Conservation (phyloP, 345 rosid genomes). For the Murraya koenigii region DNA sequence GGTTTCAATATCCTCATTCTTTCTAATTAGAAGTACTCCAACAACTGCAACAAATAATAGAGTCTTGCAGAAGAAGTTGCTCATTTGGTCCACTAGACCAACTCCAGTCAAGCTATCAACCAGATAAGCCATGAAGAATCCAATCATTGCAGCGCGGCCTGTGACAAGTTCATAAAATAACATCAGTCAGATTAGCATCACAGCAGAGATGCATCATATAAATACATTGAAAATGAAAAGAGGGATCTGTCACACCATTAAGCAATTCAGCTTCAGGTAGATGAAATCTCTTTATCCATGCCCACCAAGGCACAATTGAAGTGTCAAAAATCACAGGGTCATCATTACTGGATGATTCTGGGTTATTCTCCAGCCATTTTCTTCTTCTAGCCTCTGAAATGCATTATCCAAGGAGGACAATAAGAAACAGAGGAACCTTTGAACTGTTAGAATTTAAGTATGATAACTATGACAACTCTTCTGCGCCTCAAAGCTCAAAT, state of each 20-base stretch:
- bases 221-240: neutral
- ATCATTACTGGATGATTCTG: conserved; percentile 74
- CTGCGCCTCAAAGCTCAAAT: neutral
- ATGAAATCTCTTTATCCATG: conserved; percentile 90
- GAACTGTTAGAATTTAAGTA: neutral
- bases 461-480: neutral
- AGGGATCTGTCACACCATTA: conserved; percentile 51
- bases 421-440: neutral
- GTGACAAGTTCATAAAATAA: conserved; percentile 17
- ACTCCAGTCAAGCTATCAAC: conserved; percentile 95
- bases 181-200: conserved; percentile 4
- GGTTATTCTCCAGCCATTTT: conserved; percentile 78
- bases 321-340: conserved; percentile 83
- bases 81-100: conserved; percentile 96
- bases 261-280: conserved; percentile 89
- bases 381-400: conserved; percentile 86
- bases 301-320: conserved; percentile 93
- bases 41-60: conserved; percentile 78
- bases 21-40: conserved; percentile 74
- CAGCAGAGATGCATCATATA: neutral
- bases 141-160: conserved; percentile 98
- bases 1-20: conserved; percentile 81
- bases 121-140: conserved; percentile 97
- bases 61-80: conserved; percentile 93
- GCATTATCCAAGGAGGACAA: conserved; percentile 2